These are phyloP conservation scores for Chionographis japonica DNA, from an alignment of 106 monocot genomes.

Conservation along the genomic window DNA sequence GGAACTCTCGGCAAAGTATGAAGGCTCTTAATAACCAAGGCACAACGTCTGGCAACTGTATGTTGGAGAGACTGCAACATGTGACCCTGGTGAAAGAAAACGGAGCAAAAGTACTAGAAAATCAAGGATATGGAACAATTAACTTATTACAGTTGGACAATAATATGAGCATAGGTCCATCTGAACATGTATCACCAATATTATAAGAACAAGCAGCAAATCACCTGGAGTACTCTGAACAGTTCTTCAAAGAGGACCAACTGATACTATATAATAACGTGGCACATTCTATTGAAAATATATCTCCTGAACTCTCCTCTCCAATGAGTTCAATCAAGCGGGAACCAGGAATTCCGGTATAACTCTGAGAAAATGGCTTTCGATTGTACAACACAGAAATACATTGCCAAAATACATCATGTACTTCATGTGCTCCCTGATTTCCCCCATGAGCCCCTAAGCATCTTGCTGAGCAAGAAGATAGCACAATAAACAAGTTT, in stretches of 20 bases:
- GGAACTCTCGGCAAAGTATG: constrained; percentile 50
- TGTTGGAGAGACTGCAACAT: constrained; percentile 59
- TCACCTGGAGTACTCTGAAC: constrained; percentile 42
- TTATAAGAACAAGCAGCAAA: not conserved
- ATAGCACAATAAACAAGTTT: not conserved
- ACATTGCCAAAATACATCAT: constrained; percentile 57
- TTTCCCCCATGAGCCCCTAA: constrained; percentile 18
- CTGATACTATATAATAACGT: constrained; percentile 60
- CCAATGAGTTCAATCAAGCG: constrained; percentile 42
- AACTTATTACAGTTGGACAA: too few species aligned
- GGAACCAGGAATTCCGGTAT: constrained; percentile 7
- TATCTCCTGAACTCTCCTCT: constrained; percentile 29
- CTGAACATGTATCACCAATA: not conserved
- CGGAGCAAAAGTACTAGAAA: constrained; percentile 1
- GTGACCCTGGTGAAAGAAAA: constrained; percentile 34
- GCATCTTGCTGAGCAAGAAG: constrained; percentile 53
- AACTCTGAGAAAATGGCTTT: constrained; percentile 10
- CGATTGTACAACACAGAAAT: constrained; percentile 44
- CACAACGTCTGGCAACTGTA: constrained; percentile 43
- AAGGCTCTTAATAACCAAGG: constrained; percentile 75
- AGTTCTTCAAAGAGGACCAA: constrained; percentile 52
- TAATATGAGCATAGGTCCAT: too few species aligned
- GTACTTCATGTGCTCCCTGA: constrained; percentile 54
- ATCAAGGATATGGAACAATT: not conserved
- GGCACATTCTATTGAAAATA: constrained; percentile 60